These are phyloP conservation scores for Cavenderia fasciculata DNA, from an alignment of 78 protist genomes.

Conservation along the genomic window DNA sequence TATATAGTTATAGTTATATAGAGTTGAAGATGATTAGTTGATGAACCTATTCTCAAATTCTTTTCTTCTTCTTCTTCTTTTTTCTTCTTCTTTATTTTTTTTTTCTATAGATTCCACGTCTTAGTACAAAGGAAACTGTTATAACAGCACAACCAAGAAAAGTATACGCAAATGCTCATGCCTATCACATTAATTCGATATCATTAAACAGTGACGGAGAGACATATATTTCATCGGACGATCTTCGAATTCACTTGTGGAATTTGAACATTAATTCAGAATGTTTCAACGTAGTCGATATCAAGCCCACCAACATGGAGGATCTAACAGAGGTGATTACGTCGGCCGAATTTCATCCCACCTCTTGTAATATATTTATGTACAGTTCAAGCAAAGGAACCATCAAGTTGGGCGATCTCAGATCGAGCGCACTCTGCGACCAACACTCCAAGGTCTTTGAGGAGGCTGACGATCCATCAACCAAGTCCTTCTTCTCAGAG, in stretches of 20 bases:
- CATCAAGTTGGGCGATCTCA: conserved; percentile 87
- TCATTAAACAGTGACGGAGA: conserved; percentile 83
- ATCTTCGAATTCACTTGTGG: conserved; percentile 98
- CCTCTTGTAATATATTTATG: conserved; percentile 85
- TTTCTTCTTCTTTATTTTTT: background rate
- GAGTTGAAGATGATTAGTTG: background rate
- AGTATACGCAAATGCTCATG: conserved; percentile 96
- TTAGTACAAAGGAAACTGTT: conserved; percentile 64
- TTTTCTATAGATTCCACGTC: conserved; percentile 58
- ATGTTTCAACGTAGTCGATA: conserved; percentile 96
- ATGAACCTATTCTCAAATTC: background rate
- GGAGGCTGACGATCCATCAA: conserved; percentile 38
- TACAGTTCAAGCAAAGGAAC: conserved; percentile 92
- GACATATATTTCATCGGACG: conserved; percentile 92
- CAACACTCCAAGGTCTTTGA: conserved; percentile 81
- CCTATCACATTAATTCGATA: conserved; percentile 98
- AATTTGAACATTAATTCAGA: conserved; percentile 79
- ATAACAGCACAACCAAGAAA: conserved; percentile 79
- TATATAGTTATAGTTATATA: no score
- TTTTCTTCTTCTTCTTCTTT: background rate
- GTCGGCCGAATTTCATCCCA: conserved; percentile 95
- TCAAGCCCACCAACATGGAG: conserved; percentile 98
- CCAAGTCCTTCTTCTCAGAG: conserved; percentile 94
- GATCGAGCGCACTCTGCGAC: conserved; percentile 91
- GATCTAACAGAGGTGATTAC: conserved; percentile 98